Evolutionary conservation across 2,329 filamentous ascomycete genomes (phyloP).

Genomic region (Ophiostoma ulmi): DNA sequence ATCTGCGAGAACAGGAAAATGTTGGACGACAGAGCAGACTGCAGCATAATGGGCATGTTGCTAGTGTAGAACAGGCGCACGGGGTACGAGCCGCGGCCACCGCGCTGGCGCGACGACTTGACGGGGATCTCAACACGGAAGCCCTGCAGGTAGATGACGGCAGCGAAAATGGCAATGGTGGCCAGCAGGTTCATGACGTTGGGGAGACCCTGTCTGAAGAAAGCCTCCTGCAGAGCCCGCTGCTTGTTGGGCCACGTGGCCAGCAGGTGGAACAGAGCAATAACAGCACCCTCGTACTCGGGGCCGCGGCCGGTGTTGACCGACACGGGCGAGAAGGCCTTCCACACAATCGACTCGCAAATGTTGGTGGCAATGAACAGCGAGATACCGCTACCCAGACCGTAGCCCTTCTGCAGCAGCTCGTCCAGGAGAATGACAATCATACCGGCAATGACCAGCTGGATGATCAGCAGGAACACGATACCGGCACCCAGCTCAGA

Average conservation of each 20-base stretch:
- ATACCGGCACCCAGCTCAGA: constrained; percentile 96
- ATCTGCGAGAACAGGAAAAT: constrained; percentile 99
- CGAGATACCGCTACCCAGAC: constrained; percentile 95
- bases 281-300: constrained; percentile 97
- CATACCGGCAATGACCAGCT: constrained; percentile 94
- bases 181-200: constrained; percentile 99
- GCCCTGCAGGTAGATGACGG: constrained; percentile 97
- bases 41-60: constrained; percentile 99
- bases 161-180: constrained; percentile 87
- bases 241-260: constrained; percentile 99
- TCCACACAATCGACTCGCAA: constrained; percentile 99
- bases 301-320: constrained; percentile 99
- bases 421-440: constrained; percentile 99
- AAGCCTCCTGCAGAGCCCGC: constrained; percentile 94
- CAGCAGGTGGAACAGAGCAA: constrained; percentile 94
- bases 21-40: constrained; percentile 97
- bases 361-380: constrained; percentile 99
- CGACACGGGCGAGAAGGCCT: constrained; percentile 97
- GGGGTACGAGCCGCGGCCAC: constrained; percentile 95
- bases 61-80: constrained; percentile 99
- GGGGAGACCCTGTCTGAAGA: constrained; percentile 98
- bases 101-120: constrained; percentile 98
- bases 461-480: constrained; percentile 95
- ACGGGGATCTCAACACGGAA: constrained; percentile 99
- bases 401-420: constrained; percentile 98